phyloP scores from a whole-genome alignment of 192 early-diverging fungal species.

The Rhizophlyctis rosea region DNA sequence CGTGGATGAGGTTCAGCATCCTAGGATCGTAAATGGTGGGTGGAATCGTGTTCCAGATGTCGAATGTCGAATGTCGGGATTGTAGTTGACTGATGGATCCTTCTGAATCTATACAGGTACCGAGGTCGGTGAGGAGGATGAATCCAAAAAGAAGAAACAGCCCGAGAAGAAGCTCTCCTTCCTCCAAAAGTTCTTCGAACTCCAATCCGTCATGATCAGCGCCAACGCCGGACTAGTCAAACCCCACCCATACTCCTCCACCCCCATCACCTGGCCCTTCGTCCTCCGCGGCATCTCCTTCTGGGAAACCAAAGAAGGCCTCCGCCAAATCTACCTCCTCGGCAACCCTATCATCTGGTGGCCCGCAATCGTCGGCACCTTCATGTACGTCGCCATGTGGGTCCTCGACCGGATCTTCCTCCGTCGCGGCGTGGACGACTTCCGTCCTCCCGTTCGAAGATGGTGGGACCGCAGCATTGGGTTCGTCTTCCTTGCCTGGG shows the following conservation, averaged over 20 bases:
- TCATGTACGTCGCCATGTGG: constrained; percentile 64
- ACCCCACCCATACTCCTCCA: constrained; percentile 93
- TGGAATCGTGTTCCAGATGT: constrained; percentile 23
- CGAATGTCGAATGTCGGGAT: constrained; percentile 6
- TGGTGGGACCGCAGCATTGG: constrained; percentile 59
- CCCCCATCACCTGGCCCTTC: constrained; percentile 85
- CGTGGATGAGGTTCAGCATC: constrained; percentile 63
- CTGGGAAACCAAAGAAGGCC: constrained; percentile 76
- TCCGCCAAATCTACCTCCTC: constrained; percentile 84
- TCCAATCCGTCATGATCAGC: constrained; percentile 83
- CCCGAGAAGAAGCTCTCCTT: constrained; percentile 66
- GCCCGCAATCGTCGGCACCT: constrained; percentile 50
- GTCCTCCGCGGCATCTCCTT: constrained; percentile 84
- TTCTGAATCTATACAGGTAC: constrained; percentile 30
- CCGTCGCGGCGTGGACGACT: constrained; percentile 68
- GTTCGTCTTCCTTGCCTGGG: constrained; percentile 83
- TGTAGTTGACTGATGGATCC: constrained; percentile 19
- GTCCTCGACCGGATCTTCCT: constrained; percentile 68
- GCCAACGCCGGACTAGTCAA: constrained; percentile 87
- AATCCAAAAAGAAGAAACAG: constrained; percentile 30
- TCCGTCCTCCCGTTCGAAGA: constrained; percentile 48
- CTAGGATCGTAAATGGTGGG: constrained; percentile 59
- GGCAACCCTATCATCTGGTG: constrained; percentile 92
- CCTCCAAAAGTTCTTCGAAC: constrained; percentile 79
- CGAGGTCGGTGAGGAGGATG: constrained; percentile 40